Evolutionary conservation across 2,329 filamentous ascomycete genomes (phyloP).

Genomic region (Clarireedia monteithiana): DNA sequence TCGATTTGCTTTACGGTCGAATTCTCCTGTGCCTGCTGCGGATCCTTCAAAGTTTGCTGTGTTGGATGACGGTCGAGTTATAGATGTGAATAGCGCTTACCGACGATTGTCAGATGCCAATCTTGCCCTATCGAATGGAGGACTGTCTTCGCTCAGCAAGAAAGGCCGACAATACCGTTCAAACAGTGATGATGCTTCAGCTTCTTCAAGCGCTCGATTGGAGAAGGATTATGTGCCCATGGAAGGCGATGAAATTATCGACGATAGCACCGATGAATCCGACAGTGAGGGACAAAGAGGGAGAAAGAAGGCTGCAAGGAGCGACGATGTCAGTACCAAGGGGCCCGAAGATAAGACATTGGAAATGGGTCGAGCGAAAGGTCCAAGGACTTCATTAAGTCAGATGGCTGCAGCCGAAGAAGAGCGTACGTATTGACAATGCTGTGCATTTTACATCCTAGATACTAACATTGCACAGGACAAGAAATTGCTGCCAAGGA

Average conservation of each 20-base stretch:
- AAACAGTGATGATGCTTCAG: conserved; percentile 16
- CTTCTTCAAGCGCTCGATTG: conserved; percentile 16
- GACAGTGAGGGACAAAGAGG: conserved; percentile 59
- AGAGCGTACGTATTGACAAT: conserved; percentile 53
- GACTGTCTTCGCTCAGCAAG: conserved; percentile 40
- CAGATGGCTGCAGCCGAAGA: conserved; percentile 69
- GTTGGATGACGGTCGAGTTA: conserved; percentile 50
- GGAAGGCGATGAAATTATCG: conserved; percentile 22
- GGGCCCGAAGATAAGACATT: conserved; percentile 29
- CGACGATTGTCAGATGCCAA: conserved; percentile 65
- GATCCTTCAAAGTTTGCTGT: conserved; percentile 35
- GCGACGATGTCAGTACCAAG: conserved; percentile 25
- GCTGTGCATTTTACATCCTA: neutral
- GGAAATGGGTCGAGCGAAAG: conserved; percentile 30
- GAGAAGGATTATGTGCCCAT: conserved; percentile 25
- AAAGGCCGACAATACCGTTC: conserved; percentile 20
- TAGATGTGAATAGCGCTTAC: conserved; percentile 65
- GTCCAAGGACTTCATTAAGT: conserved; percentile 44
- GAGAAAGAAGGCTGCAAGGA: conserved; percentile 41
- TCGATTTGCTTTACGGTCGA: conserved; percentile 23
- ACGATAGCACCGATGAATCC: conserved; percentile 37
- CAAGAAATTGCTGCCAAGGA: conserved; percentile 17
- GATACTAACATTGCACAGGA: conserved; percentile 10
- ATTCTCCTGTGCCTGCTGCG: conserved; percentile 19
- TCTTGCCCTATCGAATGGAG: conserved; percentile 54